These are phyloP conservation scores for Trichoderma citrinoviride DNA, from an alignment of 2,329 filamentous ascomycete genomes.

Conservation along the genomic window DNA sequence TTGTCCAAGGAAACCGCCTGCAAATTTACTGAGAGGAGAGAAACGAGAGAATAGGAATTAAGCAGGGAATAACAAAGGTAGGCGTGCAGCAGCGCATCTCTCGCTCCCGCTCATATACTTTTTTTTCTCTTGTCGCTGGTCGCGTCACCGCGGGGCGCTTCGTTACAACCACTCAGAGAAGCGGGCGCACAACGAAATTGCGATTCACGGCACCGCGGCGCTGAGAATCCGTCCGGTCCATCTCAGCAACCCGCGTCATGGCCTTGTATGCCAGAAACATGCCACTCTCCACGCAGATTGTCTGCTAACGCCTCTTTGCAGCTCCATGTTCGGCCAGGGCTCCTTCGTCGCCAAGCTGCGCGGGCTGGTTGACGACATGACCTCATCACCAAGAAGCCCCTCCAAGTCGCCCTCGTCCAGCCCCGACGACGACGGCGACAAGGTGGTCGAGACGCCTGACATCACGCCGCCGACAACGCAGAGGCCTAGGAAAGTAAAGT, in stretches of 20 bases:
- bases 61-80: constrained; percentile 9
- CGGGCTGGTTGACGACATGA: constrained; percentile 29
- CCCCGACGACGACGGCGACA: not conserved
- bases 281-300: not conserved
- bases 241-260: not conserved
- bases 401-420: constrained; percentile 10
- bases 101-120: not conserved
- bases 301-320: not conserved
- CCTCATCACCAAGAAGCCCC: constrained; percentile 17
- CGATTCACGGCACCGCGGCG: constrained; percentile 22
- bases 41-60: not conserved
- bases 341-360: constrained; percentile 34
- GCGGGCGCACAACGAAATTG: not conserved
- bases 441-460: constrained; percentile 17
- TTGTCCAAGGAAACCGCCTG: not conserved
- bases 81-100: constrained; percentile 3
- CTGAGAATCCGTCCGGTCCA: constrained; percentile 32
- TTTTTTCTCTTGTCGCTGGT: constrained; percentile 1
- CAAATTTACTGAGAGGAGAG: not conserved
- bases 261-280: not conserved
- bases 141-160: constrained; percentile 18
- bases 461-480: constrained; percentile 31
- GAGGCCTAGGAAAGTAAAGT: constrained; percentile 21
- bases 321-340: constrained; percentile 28
- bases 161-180: not conserved